Evolutionary conservation across 352 stramenopile species (phyloP).

Genomic region (Globisporangium echinulatum): DNA sequence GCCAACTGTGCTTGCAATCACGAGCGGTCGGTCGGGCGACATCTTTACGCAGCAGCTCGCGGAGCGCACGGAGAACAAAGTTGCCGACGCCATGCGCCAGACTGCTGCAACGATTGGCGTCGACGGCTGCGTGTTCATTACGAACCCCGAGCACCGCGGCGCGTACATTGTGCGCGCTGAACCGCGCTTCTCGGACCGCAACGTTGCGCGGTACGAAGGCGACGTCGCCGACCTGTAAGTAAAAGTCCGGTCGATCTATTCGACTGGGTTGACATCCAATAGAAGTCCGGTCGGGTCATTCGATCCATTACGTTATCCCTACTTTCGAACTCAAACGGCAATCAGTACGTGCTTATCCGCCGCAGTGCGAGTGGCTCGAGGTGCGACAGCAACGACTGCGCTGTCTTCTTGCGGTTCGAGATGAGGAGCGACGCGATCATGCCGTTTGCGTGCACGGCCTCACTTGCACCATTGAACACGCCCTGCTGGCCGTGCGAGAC

Average conservation of each 20-base stretch:
- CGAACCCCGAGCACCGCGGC: slow-evolving; percentile 93
- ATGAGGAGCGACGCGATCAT: slow-evolving; percentile 75
- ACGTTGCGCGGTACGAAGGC: slow-evolving; percentile 77
- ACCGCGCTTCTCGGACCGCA: slow-evolving; percentile 88
- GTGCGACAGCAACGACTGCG: slow-evolving; percentile 29
- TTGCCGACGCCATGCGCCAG: slow-evolving; percentile 96
- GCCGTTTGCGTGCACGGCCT: slow-evolving; percentile 64
- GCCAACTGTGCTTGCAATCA: slow-evolving; percentile 97
- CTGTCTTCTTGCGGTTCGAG: slow-evolving; percentile 75
- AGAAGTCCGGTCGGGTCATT: no score
- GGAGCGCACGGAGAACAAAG: slow-evolving; percentile 83
- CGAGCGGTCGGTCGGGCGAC: slow-evolving; percentile 94
- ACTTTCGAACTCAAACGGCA: background rate
- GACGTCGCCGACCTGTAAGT: slow-evolving; percentile 70
- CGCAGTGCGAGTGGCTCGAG: slow-evolving; percentile 45
- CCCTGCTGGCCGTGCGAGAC: slow-evolving; percentile 73
- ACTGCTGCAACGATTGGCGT: slow-evolving; percentile 88
- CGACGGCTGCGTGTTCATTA: slow-evolving; percentile 96
- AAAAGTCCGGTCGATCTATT: no score
- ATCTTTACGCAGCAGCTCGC: slow-evolving; percentile 97
- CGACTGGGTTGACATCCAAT: no score
- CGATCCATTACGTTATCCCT: background rate
- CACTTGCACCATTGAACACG: slow-evolving; percentile 45
- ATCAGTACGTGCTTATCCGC: slow-evolving; percentile 49
- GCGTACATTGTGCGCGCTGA: slow-evolving; percentile 93